Percentiles rank a stretch among this genome's conserved stretches.
These are phyloP conservation scores for Fraxinus nigra DNA, from an alignment of 305 asterid genomes.

Conservation along the genomic window DNA sequence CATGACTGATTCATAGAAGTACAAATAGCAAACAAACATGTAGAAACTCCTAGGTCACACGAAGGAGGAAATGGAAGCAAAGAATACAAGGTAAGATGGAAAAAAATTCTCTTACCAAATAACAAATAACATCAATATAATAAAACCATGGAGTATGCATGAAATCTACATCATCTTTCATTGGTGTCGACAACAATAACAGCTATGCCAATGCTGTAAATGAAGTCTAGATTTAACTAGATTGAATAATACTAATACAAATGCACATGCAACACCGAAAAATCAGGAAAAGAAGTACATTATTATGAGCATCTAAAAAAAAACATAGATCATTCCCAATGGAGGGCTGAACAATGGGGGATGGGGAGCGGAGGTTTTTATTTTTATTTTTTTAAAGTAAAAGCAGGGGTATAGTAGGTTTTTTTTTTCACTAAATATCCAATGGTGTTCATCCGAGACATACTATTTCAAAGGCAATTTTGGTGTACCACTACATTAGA, in stretches of 20 bases:
- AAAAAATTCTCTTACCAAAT: neutral
- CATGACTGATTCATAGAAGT: neutral
- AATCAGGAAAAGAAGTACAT: neutral
- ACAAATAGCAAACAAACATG: conserved; percentile 4
- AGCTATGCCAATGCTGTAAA: neutral
- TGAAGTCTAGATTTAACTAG: neutral
- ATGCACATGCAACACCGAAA: neutral
- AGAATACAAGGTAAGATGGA: conserved; percentile 6
- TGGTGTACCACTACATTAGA: neutral
- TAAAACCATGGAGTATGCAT: neutral
- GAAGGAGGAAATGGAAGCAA: conserved; percentile 6
- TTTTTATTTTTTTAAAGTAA: neutral
- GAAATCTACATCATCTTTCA: neutral
- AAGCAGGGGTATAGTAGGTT: neutral
- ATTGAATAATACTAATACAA: neutral
- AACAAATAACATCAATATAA: neutral
- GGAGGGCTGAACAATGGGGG: neutral
- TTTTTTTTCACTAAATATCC: neutral
- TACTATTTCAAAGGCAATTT: neutral
- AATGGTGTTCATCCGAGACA: neutral
- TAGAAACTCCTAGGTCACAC: neutral
- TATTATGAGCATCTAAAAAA: neutral
- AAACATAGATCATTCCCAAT: neutral
- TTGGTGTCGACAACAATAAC: neutral
- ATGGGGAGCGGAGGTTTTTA: neutral